A percentile compares a stretch with the other conserved stretches of the same genome.
Evolutionary conservation across 192 early-diverging fungal species (phyloP).

Genomic region (Backusella tarrabulga): DNA sequence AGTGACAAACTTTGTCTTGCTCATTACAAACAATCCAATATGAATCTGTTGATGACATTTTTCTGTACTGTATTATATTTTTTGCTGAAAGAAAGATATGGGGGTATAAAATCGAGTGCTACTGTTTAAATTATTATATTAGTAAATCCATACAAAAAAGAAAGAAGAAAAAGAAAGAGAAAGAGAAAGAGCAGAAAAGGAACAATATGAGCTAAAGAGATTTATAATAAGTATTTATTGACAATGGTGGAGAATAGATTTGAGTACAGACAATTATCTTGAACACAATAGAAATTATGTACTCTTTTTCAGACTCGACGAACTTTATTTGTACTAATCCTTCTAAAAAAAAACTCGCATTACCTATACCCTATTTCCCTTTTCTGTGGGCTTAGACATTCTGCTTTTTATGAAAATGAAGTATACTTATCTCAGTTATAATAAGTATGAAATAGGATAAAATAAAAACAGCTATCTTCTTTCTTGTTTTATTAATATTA

Average conservation of each 20-base stretch:
- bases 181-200: not conserved
- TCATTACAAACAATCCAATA: conserved; percentile 24
- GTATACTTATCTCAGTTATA: not conserved
- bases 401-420: not conserved
- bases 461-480: not conserved
- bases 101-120: not conserved
- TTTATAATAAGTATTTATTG: not conserved
- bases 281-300: not conserved
- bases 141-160: not conserved
- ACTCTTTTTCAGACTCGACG: not conserved
- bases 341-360: not conserved
- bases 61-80: not conserved
- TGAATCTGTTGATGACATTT: not conserved
- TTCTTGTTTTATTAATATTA: not conserved
- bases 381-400: not conserved
- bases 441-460: no score
- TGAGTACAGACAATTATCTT: not conserved
- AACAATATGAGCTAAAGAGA: not conserved
- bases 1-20: conserved; percentile 18
- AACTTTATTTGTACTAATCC: not conserved
- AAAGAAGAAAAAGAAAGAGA: not conserved
- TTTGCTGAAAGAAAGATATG: not conserved
- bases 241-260: not conserved
- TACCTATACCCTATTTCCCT: not conserved
- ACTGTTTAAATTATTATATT: not conserved